Conservation (phyloP, 1,284 basidiomycete species). For the Singerocomus inundabilis region DNA sequence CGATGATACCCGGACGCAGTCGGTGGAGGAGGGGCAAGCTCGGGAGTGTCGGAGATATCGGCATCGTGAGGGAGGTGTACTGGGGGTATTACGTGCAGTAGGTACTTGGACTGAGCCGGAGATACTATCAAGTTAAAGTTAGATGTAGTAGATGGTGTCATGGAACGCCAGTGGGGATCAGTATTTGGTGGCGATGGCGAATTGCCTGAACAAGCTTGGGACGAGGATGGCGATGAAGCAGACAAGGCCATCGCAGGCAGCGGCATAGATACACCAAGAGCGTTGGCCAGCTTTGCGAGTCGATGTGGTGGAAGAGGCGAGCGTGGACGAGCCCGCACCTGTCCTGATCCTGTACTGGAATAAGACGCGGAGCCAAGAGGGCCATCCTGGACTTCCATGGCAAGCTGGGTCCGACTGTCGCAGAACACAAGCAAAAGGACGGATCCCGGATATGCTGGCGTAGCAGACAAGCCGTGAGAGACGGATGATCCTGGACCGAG, state of each 20-base stretch:
- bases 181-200: constrained; percentile 33
- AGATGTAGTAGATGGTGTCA: constrained; percentile 51
- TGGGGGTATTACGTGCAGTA: constrained; percentile 78
- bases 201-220: constrained; percentile 31
- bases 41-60: constrained; percentile 40
- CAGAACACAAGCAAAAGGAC: constrained; percentile 3
- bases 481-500: neutral
- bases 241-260: constrained; percentile 47
- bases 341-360: constrained; percentile 23
- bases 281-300: constrained; percentile 78
- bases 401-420: neutral
- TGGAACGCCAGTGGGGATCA: constrained; percentile 52
- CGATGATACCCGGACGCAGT: constrained; percentile 71
- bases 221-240: constrained; percentile 33
- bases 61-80: constrained; percentile 60
- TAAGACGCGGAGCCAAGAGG: constrained; percentile 10
- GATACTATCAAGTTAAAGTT: constrained; percentile 32
- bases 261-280: constrained; percentile 73
- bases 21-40: constrained; percentile 49
- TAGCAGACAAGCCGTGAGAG: constrained; percentile 3
- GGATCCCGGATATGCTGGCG: constrained; percentile 4
- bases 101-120: constrained; percentile 52
- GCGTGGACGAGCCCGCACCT: constrained; percentile 58
- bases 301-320: constrained; percentile 69
- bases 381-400: constrained; percentile 15